Base-by-base conservation (phyloP, 345 rosid genomes). In the Syzygium aromaticum region DNA sequence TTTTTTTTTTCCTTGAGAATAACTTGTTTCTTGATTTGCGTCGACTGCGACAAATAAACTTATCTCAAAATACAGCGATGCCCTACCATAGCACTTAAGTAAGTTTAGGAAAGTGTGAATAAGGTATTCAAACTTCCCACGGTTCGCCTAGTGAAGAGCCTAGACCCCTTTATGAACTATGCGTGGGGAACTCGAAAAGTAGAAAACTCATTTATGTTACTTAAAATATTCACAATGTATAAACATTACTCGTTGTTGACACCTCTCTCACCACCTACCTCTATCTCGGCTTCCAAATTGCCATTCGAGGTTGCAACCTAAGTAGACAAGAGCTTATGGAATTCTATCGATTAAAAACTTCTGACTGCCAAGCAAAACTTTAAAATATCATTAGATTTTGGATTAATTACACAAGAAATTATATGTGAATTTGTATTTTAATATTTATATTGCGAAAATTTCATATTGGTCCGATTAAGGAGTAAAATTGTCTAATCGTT, bases 31-130 rank as follows among this genome's bases (percentile, higher is more conserved):
- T 23, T 23, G 23, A 56, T 56, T 23, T 10, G 61, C n/a, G 1
- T 23, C 4, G 2, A 23, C 10, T 3, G 12, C 2, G n/a, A 11
- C 25, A 0, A 4, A 23, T 0, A 25, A 57, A 57, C 28, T 25
- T 14, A 15, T 57, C 28, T 4, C 7, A 0, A 13, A 57, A 25
- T 57, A 57, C 14, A 25, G 3, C 7, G 1, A 43, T 43, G 46
- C 46, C 46, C 46, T 5, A 43, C 46, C 46, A 1, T 43, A 43
- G 46, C 46, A 4, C 63, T 0, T 0, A 1, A 13, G 25, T 51
- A 51, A 57, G 63, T 23, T 27, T 8, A 22, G 27, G 59, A 23
- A 54, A 21, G 22, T 54, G 59, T 23, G 59, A 8, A 22, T 1
- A 54, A 3, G 57, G 23, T 19, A 7, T 7, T 17, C 23, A 1